Base-by-base conservation (phyloP, 495 filamentous ascomycete species). In the Chaetomium fimeti region DNA sequence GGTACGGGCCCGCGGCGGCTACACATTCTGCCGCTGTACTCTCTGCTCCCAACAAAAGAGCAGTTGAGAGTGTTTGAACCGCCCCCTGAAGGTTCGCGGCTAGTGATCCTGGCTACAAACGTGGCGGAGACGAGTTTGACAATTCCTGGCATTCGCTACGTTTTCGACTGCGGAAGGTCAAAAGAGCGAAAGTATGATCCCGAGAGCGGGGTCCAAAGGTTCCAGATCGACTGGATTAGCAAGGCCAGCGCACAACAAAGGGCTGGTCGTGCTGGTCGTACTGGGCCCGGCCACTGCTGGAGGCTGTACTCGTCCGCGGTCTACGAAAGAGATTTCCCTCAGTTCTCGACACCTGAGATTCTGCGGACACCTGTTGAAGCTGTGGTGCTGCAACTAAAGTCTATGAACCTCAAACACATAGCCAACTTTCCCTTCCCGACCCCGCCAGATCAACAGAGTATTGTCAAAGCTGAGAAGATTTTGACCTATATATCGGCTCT, bases 391-490 rank as follows among this genome's bases (percentile, higher is more conserved):
- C 93, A 97, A 71, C 88, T 99, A 70, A 98, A 97, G 79, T 87
- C 89, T 66, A 97, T 98, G 91, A 91, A 91, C 62, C 82, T 97
- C 25, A 90, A 93, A 66, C 88, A 92, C 60, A 89, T 98, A 3
- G 85, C 88, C 71, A 96, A 93, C 70, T 99, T 99, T 74, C 95
- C 94, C n/a, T 99, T 98, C 73, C 95, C 95, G 9, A 97, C 95
- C 4, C 87, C 91, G 8, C 95, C 94, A 22, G 89, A 92, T 65
- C 87, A 88, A 16, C 80, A 88, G 63, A 91, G 87, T 65, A 82
- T 99, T 1, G 82, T 84, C 52, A 93, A 89, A 69, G 92, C 95
- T 22, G 94, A 98, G 73, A 93, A 89, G 69, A 82, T 97, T 8
- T 78, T 97, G 11, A 86, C 83, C 47, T 89, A 92, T 69, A 80